phyloP scores from a whole-genome alignment of 1,139 yeast species.

The Candida pseudocylindracea region DNA sequence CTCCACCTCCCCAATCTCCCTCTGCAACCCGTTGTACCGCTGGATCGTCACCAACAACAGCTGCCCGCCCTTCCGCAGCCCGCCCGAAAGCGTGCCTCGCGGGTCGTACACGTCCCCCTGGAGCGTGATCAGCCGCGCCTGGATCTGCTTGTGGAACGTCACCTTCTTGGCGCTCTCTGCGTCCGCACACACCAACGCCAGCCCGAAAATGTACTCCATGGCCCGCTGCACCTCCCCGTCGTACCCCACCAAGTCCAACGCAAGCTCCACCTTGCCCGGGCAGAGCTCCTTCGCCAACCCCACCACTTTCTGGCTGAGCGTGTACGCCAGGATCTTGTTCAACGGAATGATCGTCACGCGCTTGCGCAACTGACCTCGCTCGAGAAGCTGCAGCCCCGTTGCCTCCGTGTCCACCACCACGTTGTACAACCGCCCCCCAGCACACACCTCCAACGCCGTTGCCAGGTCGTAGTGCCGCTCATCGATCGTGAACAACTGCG shows the following conservation, averaged over 20 bases:
- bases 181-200: conserved; percentile 66
- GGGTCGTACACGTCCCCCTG: conserved; percentile 96
- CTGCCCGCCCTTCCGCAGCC: conserved; percentile 44
- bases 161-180: conserved; percentile 74
- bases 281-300: conserved; percentile 44
- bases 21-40: conserved; percentile 31
- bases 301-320: conserved; percentile 18
- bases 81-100: conserved; percentile 89
- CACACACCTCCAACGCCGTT: conserved; percentile 79
- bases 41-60: conserved; percentile 48
- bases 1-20: conserved; percentile 15
- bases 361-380: conserved; percentile 54
- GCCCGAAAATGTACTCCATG: conserved; percentile 83
- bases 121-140: conserved; percentile 71
- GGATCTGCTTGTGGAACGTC: conserved; percentile 66
- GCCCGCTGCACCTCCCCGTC: conserved; percentile 54
- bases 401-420: conserved; percentile 80
- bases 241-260: conserved; percentile 58
- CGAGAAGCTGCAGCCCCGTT: conserved; percentile 64
- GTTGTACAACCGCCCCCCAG: conserved; percentile 78
- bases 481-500: conserved; percentile 53
- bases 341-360: conserved; percentile 86
- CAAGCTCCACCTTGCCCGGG: conserved; percentile 75
- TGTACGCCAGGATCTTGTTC: conserved; percentile 53
- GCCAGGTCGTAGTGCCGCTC: conserved; percentile 40